Base-by-base conservation (phyloP, 306 rosid genomes). In the Pyrus bretschneideri region DNA sequence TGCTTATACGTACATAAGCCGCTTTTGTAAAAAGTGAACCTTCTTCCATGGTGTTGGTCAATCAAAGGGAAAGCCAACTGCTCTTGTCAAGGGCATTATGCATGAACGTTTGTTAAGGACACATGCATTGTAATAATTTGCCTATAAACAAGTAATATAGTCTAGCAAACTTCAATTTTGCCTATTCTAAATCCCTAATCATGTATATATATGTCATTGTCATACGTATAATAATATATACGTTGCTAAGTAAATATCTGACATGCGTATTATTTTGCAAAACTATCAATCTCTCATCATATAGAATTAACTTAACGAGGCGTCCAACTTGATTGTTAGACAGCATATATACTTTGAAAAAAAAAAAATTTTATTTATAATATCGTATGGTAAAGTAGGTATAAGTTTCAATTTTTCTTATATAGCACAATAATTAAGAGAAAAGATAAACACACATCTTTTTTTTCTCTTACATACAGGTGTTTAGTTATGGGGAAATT, bases 11-110 rank as follows among this genome's bases (percentile, higher is more conserved):
- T 35, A 35, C 38, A 49, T 49, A 70, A 63, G 31, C 45, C 61
- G 72, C 88, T 85, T 88, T 85, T 82, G 67, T 4, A 67, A 82
- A 88, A 90, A 79, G 92, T 86, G 89, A 74, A 38, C 61, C n/a
- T 17, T 13, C 11, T 54, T 42, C 22, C 54, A 23, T 70, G 86
- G 77, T 67, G 83, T 79, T 86, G 83, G 85, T 86, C 74, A 81
- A 86, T 84, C 90, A 90, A 77, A 73, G 21, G 55, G 18, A 49
- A 72, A 65, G 76, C 87, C 63, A 31, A 83, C 75, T 55, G 78
- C 76, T 46, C 82, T 71, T 80, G 77, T 23, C 44, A 76, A 81
- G 68, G 66, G 79, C 83, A 87, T 89, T 8, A 49, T 14, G 55
- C 84, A 78, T 81, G 87, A 70, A 73, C 74, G 62, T 58, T n/a